Evolutionary conservation across 2,329 filamentous ascomycete species (phyloP), one percentile per base, ranked within the genome.

Genomic region (Tolypocladium guangdongense): DNA sequence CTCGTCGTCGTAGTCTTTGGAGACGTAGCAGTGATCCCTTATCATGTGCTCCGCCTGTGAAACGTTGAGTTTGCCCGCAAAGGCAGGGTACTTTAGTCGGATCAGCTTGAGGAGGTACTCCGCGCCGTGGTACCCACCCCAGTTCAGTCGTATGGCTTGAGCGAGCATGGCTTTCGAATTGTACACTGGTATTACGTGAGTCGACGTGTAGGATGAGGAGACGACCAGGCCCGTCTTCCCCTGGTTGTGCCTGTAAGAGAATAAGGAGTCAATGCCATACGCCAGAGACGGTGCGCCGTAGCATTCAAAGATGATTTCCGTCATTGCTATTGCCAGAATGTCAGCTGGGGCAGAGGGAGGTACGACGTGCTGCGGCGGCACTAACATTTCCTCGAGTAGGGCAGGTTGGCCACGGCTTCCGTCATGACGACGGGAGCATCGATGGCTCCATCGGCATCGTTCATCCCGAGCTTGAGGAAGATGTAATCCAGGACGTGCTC

Each of bases 231-330:
- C 93, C 30, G 88, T 92, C 50, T 78, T 83, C 57, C 93, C 93
- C 56, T 87, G 83, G 67, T 99, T 99, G 73, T 96, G 88, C 57
- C 86, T 80, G 74, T 96, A 99, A 22, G 92, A 95, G 73, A 99
- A 99, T 35, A 99, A 81, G 12, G 91, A 95, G 69, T 99, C 93
- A 71, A 99, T 91, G 51, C 93, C 93, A 70, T 93, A 96, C 20
- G 91, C 88, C 30, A 96, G 79, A 2, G 89, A 92, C 0, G 93
- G 92, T 12, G 88, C 91, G 55, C 83, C 82, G 69, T 99, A 99
- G 71, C 90, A 95, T 70, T 99, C 93, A 68, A 97, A 99, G 12
- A 99, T 76, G 53, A 97, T 92, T 66, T 99, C 93, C 45, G 88
- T 95, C 92, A 97, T 97, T 61, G 88, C 90, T 95, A 59, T 52